Conservation (phyloP, 2,329 filamentous ascomycete genomes). For the Alternaria dauci region DNA sequence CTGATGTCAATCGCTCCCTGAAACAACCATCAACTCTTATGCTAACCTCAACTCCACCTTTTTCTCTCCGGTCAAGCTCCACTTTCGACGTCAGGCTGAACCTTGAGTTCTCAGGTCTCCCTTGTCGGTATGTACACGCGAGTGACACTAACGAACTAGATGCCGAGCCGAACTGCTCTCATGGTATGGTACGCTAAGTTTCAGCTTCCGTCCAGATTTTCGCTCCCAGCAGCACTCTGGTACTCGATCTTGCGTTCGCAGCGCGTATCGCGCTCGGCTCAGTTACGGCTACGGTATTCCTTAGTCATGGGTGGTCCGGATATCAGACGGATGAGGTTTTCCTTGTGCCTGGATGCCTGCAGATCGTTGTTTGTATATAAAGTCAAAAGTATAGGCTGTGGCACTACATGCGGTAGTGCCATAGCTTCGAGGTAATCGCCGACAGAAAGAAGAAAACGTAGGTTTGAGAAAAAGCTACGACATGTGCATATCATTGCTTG, state of each 20-base stretch:
- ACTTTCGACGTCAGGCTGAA: neutral
- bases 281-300: neutral
- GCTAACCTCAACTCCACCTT: neutral
- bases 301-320: neutral
- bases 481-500: neutral
- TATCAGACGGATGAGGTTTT: neutral
- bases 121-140: neutral
- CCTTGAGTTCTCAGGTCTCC: neutral
- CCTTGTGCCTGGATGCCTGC: neutral
- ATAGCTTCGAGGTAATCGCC: neutral
- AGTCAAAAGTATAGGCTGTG: neutral
- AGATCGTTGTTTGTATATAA: neutral
- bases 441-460: neutral
- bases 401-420: neutral
- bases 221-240: neutral
- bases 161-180: neutral
- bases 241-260: constrained; percentile 2
- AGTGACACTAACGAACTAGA: neutral
- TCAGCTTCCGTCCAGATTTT: constrained; percentile 1
- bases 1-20: neutral
- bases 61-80: neutral
- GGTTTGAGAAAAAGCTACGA: neutral
- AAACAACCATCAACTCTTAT: neutral
- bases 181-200: constrained; percentile 2
- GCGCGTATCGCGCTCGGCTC: neutral